Conservation (phyloP, 2,329 filamentous ascomycete species). For the Arthrobotrys conoides region DNA sequence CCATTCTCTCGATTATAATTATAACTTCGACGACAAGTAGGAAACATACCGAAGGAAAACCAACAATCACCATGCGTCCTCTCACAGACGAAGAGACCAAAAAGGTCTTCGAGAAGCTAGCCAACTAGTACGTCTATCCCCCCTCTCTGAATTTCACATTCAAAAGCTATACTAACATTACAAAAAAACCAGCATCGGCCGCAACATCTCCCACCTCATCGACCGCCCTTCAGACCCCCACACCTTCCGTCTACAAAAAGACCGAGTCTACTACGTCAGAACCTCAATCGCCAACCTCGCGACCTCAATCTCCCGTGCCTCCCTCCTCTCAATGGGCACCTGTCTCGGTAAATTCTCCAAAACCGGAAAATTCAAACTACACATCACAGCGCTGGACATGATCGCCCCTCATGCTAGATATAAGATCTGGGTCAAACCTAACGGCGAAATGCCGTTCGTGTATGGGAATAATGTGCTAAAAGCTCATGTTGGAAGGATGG, state of each 20-base stretch:
- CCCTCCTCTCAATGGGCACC: constrained; percentile 87
- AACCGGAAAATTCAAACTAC: constrained; percentile 92
- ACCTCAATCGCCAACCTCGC: constrained; percentile 92
- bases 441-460: constrained; percentile 97
- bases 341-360: constrained; percentile 97
- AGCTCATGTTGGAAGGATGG: constrained; percentile 85
- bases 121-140: constrained; percentile 84
- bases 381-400: constrained; percentile 91
- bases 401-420: constrained; percentile 92
- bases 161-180: too few relatives aligned
- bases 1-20: too few relatives aligned
- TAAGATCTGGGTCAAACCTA: constrained; percentile 96
- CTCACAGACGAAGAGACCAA: constrained; percentile 78
- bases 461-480: constrained; percentile 93
- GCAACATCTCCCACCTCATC: constrained; percentile 77
- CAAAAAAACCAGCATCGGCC: constrained; percentile 64
- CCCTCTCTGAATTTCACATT: constrained; percentile 73
- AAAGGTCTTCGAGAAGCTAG: constrained; percentile 90
- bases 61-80: constrained; percentile 76
- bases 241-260: constrained; percentile 86
- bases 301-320: constrained; percentile 84
- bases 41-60: not conserved
- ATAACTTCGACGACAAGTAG: not conserved
- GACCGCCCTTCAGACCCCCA: constrained; percentile 80
- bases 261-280: constrained; percentile 91